These are phyloP conservation scores for Wallacemonas sp. DNA, from an alignment of 208 protist genomes.

Conservation along the genomic window DNA sequence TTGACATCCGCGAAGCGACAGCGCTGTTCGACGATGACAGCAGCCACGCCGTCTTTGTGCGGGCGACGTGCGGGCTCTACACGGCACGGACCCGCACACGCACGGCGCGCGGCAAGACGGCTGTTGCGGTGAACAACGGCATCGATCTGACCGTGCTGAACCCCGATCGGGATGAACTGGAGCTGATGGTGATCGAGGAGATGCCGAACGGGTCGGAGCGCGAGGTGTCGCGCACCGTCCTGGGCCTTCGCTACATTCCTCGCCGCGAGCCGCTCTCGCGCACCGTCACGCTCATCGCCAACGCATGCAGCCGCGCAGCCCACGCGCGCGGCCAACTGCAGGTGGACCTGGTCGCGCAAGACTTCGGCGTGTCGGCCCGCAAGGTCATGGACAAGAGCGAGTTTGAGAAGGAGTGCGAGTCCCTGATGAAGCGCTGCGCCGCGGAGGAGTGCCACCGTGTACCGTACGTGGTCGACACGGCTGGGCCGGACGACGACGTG, in stretches of 20 bases:
- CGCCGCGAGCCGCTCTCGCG: constrained; percentile 24
- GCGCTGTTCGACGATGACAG: constrained; percentile 19
- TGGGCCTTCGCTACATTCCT: constrained; percentile 44
- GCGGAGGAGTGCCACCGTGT: constrained; percentile 68
- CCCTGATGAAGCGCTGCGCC: constrained; percentile 39
- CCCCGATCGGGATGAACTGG: constrained; percentile 39
- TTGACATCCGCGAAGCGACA: constrained; percentile 36
- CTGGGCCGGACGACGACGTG: constrained; percentile 16
- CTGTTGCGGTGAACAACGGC: constrained; percentile 39
- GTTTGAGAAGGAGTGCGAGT: constrained; percentile 20
- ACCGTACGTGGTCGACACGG: constrained; percentile 57
- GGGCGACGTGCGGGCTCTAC: constrained; percentile 45
- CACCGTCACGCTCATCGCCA: constrained; percentile 44
- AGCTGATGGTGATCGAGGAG: constrained; percentile 52
- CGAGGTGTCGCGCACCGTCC: constrained; percentile 60
- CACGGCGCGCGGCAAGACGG: constrained; percentile 23
- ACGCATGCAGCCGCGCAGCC: constrained; percentile 46
- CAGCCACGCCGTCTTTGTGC: constrained; percentile 30
- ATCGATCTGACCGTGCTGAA: constrained; percentile 47
- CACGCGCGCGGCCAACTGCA: constrained; percentile 38
- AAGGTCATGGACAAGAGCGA: constrained; percentile 15
- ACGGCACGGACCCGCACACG: constrained; percentile 33
- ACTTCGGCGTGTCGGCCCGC: constrained; percentile 40
- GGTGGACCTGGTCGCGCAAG: constrained; percentile 54
- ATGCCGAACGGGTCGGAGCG: constrained; percentile 40